Evolutionary conservation across 805 yeast genomes (phyloP).

Genomic region (Candida silvatica): DNA sequence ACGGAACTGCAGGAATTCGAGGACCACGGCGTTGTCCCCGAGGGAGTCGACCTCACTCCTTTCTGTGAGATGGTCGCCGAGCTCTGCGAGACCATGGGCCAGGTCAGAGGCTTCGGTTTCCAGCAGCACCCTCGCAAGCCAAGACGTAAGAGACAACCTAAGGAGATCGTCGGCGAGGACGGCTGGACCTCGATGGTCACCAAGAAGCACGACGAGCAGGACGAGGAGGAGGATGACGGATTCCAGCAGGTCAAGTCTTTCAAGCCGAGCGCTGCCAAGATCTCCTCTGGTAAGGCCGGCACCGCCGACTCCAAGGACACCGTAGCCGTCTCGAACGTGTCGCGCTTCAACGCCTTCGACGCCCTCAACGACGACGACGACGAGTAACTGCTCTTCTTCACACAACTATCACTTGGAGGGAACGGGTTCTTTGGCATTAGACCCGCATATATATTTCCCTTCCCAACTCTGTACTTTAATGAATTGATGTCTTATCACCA

Average conservation of each 20-base stretch:
- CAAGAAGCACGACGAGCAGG: constrained; percentile 14
- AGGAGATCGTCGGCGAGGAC: constrained; percentile 58
- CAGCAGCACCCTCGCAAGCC: constrained; percentile 6
- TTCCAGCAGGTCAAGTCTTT: constrained; percentile 38
- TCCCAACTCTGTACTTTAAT: not conserved
- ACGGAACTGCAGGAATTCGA: constrained; percentile 57
- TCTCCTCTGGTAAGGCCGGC: constrained; percentile 59
- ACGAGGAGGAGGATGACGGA: constrained; percentile 33
- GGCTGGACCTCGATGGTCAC: constrained; percentile 68
- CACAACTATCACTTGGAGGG: no score
- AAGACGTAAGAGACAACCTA: constrained; percentile 40
- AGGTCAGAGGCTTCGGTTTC: constrained; percentile 43
- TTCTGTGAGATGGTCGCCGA: constrained; percentile 60
- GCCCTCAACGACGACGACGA: constrained; percentile 58
- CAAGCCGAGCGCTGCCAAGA: constrained; percentile 66
- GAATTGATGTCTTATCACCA: not conserved
- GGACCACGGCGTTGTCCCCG: constrained; percentile 49
- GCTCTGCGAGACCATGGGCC: constrained; percentile 37
- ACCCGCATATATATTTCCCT: no score
- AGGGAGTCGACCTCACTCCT: constrained; percentile 53
- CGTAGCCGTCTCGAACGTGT: constrained; percentile 56
- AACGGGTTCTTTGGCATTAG: no score
- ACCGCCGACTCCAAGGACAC: constrained; percentile 61
- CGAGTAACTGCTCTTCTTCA: constrained; percentile 25
- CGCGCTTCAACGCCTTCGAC: constrained; percentile 72